Evolutionary conservation across 768 basidiomycete genomes (phyloP), one percentile per base, ranked within the genome.

Genomic region (Sporobolomyces phaffii): DNA sequence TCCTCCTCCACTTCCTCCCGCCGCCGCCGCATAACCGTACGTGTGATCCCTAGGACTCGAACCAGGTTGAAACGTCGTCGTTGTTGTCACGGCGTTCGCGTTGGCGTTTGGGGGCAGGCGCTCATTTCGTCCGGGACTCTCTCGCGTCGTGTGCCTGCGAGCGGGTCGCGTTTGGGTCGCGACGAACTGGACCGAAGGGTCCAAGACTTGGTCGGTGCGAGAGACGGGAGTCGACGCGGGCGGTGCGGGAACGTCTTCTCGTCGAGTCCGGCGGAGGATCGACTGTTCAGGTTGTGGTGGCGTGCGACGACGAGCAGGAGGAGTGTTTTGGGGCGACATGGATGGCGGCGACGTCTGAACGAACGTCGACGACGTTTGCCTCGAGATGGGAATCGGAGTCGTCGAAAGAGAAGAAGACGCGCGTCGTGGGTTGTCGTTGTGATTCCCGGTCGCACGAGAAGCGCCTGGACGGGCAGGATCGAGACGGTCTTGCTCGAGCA

Each of bases 341-440:
- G 47, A 13, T 0, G 62, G 36, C 5, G 43, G 44, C 24, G 33
- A 18, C 10, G 43, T 18, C 1, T 31, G 48, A 56, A 2, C 24
- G 29, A 11, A 29, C 10, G 49, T 36, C 36, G 48, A 62, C 0
- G 66, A 68, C 8, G 66, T 3, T n/a, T 68, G 66, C 7, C 66
- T 38, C 5, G 66, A 68, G 14, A 68, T 62, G 15, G 66, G 49
- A 22, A 63, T 40, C 2, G 66, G 66, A 0, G 41, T 41, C 14
- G 54, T 31, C 6, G 40, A 14, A n/a, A n/a, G n/a, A 2, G 43
- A 44, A 22, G 60, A 48, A 24, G 50, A 15, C 29, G 52, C 28
- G 7, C 8, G 7, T 33, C 20, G 22, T 29, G 4, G 44, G 20
- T 33, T 18, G 40, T 62, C 40, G 34, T 48, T 11, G 8, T 44